These are phyloP conservation scores for Saccharomyces pastorianus DNA, from an alignment of 1,139 yeast species.

Conservation along the genomic window DNA sequence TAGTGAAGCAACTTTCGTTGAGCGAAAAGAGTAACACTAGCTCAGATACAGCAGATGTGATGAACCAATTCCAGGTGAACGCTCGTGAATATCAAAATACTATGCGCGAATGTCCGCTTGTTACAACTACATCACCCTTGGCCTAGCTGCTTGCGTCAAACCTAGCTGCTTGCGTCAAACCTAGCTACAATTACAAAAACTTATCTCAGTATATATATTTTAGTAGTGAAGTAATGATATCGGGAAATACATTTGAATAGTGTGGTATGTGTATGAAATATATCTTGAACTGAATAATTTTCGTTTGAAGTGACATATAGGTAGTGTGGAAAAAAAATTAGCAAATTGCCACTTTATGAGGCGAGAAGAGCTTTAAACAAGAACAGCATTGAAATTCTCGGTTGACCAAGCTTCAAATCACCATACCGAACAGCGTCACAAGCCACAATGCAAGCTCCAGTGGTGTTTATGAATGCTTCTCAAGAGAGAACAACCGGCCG, in stretches of 20 bases:
- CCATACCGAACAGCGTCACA: constrained; percentile 6
- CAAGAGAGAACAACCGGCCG: constrained; percentile 95
- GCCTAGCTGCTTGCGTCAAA: not conserved
- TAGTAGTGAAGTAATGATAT: not conserved
- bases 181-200: not conserved
- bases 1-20: not conserved
- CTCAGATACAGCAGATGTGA: not conserved
- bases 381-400: not conserved
- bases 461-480: constrained; percentile 70
- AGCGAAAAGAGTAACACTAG: not conserved
- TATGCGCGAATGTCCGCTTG: not conserved
- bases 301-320: not conserved
- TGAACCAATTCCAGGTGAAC: not conserved
- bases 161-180: not conserved
- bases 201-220: not conserved
- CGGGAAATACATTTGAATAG: too few relatives aligned
- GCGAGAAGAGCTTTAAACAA: not conserved
- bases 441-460: constrained; percentile 59
- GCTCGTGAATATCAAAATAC: not conserved
- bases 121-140: not conserved
- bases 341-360: not conserved
- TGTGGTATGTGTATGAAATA: too few relatives aligned
- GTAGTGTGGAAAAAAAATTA: not conserved
- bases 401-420: not conserved
- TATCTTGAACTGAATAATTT: not conserved